phyloP scores from a whole-genome alignment of 2,329 filamentous ascomycete genomes.

The Didymosphaeria variabile region DNA sequence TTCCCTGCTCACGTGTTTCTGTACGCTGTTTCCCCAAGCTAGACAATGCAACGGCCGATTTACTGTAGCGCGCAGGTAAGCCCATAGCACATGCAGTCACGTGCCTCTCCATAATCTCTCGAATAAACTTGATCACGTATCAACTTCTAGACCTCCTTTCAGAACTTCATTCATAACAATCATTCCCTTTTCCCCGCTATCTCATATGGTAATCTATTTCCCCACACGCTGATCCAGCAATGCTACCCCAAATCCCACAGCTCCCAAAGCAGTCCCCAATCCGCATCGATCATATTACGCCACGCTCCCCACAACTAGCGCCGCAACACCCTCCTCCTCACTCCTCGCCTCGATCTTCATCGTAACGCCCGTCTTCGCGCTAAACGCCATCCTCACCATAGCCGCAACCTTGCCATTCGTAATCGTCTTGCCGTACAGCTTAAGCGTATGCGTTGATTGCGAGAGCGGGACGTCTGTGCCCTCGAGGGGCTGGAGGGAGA shows the following conservation, averaged over 20 bases:
- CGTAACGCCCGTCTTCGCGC: slow-evolving; percentile 89
- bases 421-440: slow-evolving; percentile 94
- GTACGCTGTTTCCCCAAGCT: too few species aligned
- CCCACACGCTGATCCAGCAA: background rate
- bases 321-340: slow-evolving; percentile 91
- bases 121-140: too few species aligned
- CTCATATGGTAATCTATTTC: too few species aligned
- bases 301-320: slow-evolving; percentile 83
- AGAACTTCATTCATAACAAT: too few species aligned
- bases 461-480: slow-evolving; percentile 91
- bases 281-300: slow-evolving; percentile 60
- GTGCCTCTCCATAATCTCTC: too few species aligned
- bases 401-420: slow-evolving; percentile 88
- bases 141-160: too few species aligned
- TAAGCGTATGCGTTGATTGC: slow-evolving; percentile 90
- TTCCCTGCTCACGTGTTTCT: too few species aligned
- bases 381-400: slow-evolving; percentile 91
- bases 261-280: background rate
- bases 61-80: too few species aligned
- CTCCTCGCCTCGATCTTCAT: slow-evolving; percentile 93
- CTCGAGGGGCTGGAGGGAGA: slow-evolving; percentile 92
- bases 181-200: too few species aligned
- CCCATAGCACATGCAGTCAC: too few species aligned
- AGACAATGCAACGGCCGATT: too few species aligned
- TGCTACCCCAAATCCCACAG: background rate